Evolutionary conservation across 495 filamentous ascomycete species (phyloP), one percentile per base, ranked within the genome.

Genomic region (Talaromyces nanjingensis): DNA sequence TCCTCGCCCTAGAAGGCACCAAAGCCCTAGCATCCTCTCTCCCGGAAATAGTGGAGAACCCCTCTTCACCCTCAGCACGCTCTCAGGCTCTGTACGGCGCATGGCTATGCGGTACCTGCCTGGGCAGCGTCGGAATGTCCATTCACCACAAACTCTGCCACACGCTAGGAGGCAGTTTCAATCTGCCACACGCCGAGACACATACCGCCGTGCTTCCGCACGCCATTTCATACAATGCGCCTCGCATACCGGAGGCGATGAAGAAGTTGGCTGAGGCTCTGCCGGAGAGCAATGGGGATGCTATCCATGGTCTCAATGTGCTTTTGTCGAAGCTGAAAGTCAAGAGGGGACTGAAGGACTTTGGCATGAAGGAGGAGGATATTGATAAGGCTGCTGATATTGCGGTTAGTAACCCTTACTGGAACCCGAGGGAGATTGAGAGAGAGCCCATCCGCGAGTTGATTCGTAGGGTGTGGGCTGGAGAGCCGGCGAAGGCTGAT

Each of bases 91-190:
- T 86, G 4, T 88, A 89, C 65, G 87, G 86, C 37, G 86, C 86
- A 24, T 89, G 85, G 85, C 83, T 88, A 3, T 89, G 86, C 67
- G 84, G 84, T 24, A 79, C 76, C 20, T 88, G 86, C 64, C 76
- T 88, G 0, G 86, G 87, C 18, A 82, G 79, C 67, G 86, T 89
- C 8, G 86, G 85, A 37, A 89, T 90, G 87, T 80, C 85, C 16
- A 80, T 90, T 18, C 87, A 90, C 69, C 87, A 89, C 70, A 90
- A 90, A 68, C 81, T 90, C 12, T 89, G 85, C 74, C 87, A 90
- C 70, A 85, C 84, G 0, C 77, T 89, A 12, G 87, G 87, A 16
- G 87, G 87, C 2, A 84, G 81, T 68, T 89, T 90, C 74, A 86
- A 85, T 63, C 81, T 90, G 7, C 86, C 87, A 1, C 87, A 90